Evolutionary conservation across 176 grass and related monocot genomes (phyloP), one percentile per base, ranked within the genome.

Genomic region (Sorghum bicolor): DNA sequence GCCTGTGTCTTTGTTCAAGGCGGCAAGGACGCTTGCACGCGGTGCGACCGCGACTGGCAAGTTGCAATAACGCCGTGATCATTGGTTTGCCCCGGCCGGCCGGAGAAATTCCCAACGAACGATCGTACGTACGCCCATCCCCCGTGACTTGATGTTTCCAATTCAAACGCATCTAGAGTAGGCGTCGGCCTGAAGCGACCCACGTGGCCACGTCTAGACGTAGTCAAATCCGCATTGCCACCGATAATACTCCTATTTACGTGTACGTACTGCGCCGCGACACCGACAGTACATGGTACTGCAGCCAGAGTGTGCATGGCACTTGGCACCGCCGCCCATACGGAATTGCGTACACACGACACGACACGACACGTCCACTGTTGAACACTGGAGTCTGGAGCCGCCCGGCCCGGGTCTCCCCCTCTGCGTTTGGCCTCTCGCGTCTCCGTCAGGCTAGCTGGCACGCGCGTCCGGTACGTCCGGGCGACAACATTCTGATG

Each of bases 11-110:
- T 16, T 37, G n/a, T 30, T 12, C 39, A 31, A 61, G 30, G 0
- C 7, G 1, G 32, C 32, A 32, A 38, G 44, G 44, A 47, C 25
- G 24, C 24, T 2, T 30, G 32, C 33, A 17, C 12, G n/a, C 24
- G 38, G 2, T 14, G 30, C 43, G 10, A 11, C 5, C 22, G 14
- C 6, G 24, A 10, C 24, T 1, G 22, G 22, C 53, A 40, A 69
- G 24, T 68, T 19, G 39, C 86, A 43, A 88, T 83, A 37, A 88
- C 68, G 67, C 10, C 33, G 75, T 44, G 81, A 88, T 84, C 57
- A 60, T 88, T 66, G 48, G 63, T 3, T 26, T 29, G 17, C 26
- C n/a, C 22, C 29, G 15, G 33, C 72, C 33, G 50, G 44, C 78
- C 29, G 79, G 80, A 77, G 3, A 80, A 78, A 33, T 64, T 82